Evolutionary conservation across 805 yeast genomes (phyloP), one percentile per base, ranked within the genome.

Genomic region (Saccharomycopsis malanga): DNA sequence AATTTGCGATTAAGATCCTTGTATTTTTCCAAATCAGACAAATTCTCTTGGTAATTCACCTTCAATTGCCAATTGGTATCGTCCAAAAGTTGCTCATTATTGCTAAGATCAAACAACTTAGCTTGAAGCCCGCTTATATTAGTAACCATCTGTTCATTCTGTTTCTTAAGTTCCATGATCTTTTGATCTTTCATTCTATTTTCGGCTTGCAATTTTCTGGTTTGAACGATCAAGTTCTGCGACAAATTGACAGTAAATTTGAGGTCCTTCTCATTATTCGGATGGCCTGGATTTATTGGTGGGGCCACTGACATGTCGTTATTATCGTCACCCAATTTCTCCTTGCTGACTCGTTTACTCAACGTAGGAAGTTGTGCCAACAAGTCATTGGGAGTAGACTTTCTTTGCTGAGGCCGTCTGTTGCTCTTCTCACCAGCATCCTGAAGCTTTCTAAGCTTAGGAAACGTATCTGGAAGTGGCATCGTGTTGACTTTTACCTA

Each of bases 171-270:
- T 10, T 50, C 53, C 15, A 37, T 17, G n/a, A 49, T 41, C 34
- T 53, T 49, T 12, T 36, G 38, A 15, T 52, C 45, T 20, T 71
- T 67, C 53, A 63, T 65, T 45, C 70, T 70, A 58, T 76, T 79
- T 49, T 82, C 87, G 22, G 83, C 80, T 46, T 77, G 81, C 47
- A 84, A 67, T 52, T 82, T 71, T 54, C 89, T 74, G 57, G 88
- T 83, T 60, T 85, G 87, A 38, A 73, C 66, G 15, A 84, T 69
- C 53, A 84, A 65, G 48, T 81, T 82, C 56, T 84, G 91, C 63
- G 87, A 80, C 47, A 84, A 62, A 3, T 84, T 87, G 49, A 83
- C 83, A 14, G 83, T 79, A 58, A 83, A 83, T 58, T 78, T 77
- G 68, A 82, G 77, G 50, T 83, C 85, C 54, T 77, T 77, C 18